These are phyloP conservation scores for Zancudomyces culisetae DNA, from an alignment of 371 early-diverging fungal species.

Conservation along the genomic window DNA sequence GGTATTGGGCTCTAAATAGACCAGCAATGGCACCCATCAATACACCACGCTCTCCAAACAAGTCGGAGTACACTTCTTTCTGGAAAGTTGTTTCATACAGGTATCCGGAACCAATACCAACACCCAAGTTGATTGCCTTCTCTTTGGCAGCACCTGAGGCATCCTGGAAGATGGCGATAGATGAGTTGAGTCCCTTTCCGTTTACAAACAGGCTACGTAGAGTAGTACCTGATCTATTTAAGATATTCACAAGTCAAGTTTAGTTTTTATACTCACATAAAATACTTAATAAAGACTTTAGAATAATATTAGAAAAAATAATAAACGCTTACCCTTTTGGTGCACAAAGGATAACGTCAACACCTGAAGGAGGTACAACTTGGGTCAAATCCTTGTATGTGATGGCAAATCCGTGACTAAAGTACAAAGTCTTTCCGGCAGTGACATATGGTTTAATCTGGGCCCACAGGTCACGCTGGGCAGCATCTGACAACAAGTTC, in stretches of 20 bases:
- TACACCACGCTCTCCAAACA: slow-evolving; percentile 93
- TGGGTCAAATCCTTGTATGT: slow-evolving; percentile 84
- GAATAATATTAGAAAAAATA: not conserved
- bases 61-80: slow-evolving; percentile 93
- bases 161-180: slow-evolving; percentile 89
- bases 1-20: slow-evolving; percentile 91
- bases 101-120: slow-evolving; percentile 91
- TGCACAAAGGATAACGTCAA: slow-evolving; percentile 90
- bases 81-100: slow-evolving; percentile 91
- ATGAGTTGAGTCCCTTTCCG: slow-evolving; percentile 94
- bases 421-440: slow-evolving; percentile 94
- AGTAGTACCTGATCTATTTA: slow-evolving; percentile 60
- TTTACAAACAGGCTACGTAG: slow-evolving; percentile 90
- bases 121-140: slow-evolving; percentile 78
- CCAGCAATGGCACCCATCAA: slow-evolving; percentile 97
- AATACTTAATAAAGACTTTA: not conserved
- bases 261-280: not conserved
- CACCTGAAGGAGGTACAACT: slow-evolving; percentile 74
- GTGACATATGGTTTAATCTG: slow-evolving; percentile 72
- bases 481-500: slow-evolving; percentile 93
- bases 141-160: slow-evolving; percentile 82
- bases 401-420: slow-evolving; percentile 93
- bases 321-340: slow-evolving; percentile 48
- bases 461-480: slow-evolving; percentile 84
- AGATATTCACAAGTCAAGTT: not conserved